phyloP scores from a whole-genome alignment of 306 rosid species.

The Herpetospermum pedunculosum region DNA sequence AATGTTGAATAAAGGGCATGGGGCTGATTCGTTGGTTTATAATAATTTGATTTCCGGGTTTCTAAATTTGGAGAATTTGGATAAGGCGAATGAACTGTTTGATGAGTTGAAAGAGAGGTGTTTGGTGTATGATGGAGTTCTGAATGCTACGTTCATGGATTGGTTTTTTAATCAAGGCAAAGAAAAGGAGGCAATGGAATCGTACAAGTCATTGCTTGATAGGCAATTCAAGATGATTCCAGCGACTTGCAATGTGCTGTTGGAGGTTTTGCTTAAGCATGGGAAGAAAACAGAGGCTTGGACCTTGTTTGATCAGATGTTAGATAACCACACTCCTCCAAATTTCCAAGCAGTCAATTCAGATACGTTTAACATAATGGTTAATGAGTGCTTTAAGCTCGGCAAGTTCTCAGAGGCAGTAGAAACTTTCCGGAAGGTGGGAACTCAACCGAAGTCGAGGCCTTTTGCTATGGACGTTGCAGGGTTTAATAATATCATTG shows the following conservation, averaged over 20 bases:
- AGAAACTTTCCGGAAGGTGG: slow-evolving; percentile 67
- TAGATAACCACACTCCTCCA: slow-evolving; percentile 86
- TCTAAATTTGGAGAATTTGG: slow-evolving; percentile 53
- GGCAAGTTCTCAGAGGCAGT: slow-evolving; percentile 44
- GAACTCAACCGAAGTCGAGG: slow-evolving; percentile 53
- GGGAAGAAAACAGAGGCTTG: slow-evolving; percentile 43
- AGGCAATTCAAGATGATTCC: slow-evolving; percentile 75
- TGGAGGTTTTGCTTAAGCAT: slow-evolving; percentile 68
- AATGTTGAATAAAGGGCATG: slow-evolving; percentile 76
- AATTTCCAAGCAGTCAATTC: slow-evolving; percentile 83
- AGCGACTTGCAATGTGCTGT: slow-evolving; percentile 69
- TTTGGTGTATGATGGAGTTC: slow-evolving; percentile 81
- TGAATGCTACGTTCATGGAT: slow-evolving; percentile 78
- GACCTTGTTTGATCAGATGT: slow-evolving; percentile 63
- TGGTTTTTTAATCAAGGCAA: slow-evolving; percentile 60
- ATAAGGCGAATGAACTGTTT: slow-evolving; percentile 73
- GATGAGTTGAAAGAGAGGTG: slow-evolving; percentile 90
- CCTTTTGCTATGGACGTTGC: slow-evolving; percentile 91
- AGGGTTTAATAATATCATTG: slow-evolving; percentile 72
- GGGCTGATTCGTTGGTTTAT: slow-evolving; percentile 81
- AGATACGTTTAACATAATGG: slow-evolving; percentile 78
- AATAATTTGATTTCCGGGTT: slow-evolving; percentile 69
- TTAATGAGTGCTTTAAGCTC: slow-evolving; percentile 67
- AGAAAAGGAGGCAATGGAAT: slow-evolving; percentile 80
- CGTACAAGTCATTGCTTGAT: slow-evolving; percentile 56